A percentile compares a stretch with the other conserved stretches of the same genome.
Evolutionary conservation across 495 filamentous ascomycete genomes (phyloP).

Genomic region (Neurospora africana): DNA sequence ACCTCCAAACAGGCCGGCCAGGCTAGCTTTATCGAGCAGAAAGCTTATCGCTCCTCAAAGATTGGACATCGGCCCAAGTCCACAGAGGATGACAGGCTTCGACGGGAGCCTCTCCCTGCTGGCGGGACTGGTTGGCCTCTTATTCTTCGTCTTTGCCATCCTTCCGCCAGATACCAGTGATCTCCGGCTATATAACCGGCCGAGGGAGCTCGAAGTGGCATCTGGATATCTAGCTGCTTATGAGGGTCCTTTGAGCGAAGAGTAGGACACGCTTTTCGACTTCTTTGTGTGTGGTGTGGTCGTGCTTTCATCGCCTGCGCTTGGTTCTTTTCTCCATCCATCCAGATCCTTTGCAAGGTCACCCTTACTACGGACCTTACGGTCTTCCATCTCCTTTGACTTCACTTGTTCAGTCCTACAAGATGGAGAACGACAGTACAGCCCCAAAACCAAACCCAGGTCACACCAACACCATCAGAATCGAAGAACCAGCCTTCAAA

Average conservation of each 20-base stretch:
- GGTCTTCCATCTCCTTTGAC: background rate
- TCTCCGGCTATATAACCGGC: background rate
- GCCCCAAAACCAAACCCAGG: background rate
- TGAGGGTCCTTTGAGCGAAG: background rate
- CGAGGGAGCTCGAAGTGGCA: background rate
- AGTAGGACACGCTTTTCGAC: background rate
- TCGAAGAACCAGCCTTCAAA: background rate
- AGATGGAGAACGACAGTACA: background rate
- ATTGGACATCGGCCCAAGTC: background rate
- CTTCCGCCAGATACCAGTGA: background rate
- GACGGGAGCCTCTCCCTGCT: background rate
- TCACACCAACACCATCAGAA: background rate
- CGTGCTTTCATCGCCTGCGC: background rate
- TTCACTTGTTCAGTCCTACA: background rate
- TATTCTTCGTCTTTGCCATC: background rate
- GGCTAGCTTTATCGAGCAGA: background rate
- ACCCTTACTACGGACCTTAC: background rate
- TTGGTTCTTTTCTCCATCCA: background rate
- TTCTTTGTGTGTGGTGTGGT: background rate
- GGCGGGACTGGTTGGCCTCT: background rate
- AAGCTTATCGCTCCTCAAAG: background rate
- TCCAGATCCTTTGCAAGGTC: background rate
- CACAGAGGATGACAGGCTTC: background rate
- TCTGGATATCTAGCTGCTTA: background rate
- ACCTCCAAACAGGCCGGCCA: background rate